Base-by-base conservation (phyloP, 1,284 basidiomycete species). In the Sporisorium graminicola region DNA sequence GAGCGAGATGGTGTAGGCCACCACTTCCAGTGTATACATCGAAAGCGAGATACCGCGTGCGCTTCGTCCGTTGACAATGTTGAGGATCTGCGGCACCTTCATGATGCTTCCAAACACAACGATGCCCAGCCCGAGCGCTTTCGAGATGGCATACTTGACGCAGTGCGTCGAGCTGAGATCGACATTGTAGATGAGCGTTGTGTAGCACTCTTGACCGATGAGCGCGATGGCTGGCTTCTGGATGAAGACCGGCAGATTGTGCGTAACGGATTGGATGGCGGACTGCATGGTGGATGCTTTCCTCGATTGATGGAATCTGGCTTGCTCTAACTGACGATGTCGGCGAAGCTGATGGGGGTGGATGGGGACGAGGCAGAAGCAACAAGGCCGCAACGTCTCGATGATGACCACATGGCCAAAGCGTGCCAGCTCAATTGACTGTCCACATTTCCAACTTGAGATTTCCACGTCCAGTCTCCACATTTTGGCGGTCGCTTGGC, bases 81-180 rank as follows among this genome's bases (percentile, higher is more conserved):
- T 89, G 80, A 88, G 79, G 60, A 90, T 89, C 85, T 98, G 96
- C 4, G 96, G 96, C 14, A 98, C 89, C 87, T 98, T 98, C 91
- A 98, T 93, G 71, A 98, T 94, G 27, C 92, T 92, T 2, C 95
- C 95, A 56, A 95, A 96, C 1, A 94, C 88, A 44, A 98, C 94
- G 72, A 99, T 95, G 0, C 92, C 95, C 29, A 98, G 87, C 0
- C 96, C 96, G 9, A 99, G 88, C 0, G 91, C 94, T 84, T 98
- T 99, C 3, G 95, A 98, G 58, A 98, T 86, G 2, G 93, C 90
- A 85, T 94, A 94, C 86, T 94, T 94, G 84, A 99, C 88, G 86
- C 96, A 99, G 68, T 92, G 88, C 9, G 90, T 88, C 84, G 96
- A 91, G n/a, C 87, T 87, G n/a, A 97, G 80, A 86, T 98, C 87